A percentile compares a stretch with the other conserved stretches of the same genome.
phyloP scores from a whole-genome alignment of 495 filamentous ascomycete species.

The Jackrogersella minutella region DNA sequence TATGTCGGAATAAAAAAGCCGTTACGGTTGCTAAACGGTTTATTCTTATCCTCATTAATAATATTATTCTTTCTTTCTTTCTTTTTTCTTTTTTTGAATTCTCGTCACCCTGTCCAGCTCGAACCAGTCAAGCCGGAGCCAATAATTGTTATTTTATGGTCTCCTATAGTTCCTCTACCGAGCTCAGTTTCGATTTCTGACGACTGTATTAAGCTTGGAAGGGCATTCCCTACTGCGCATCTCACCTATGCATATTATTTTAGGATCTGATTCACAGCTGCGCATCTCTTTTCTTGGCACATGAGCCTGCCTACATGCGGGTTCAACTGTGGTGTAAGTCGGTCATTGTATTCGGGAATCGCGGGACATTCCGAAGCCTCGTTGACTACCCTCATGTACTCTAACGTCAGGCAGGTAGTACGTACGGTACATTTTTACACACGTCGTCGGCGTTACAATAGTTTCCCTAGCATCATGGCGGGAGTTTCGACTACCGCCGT shows the following conservation, averaged over 20 bases:
- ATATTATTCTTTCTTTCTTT: not conserved
- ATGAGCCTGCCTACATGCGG: constrained; percentile 39
- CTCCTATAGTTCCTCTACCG: constrained; percentile 9
- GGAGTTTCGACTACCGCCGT: constrained; percentile 19
- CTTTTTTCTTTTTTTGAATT: not conserved
- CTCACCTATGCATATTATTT: constrained; percentile 41
- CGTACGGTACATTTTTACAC: constrained; percentile 20
- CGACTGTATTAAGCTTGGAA: constrained; percentile 23
- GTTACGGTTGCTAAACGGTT: constrained; percentile 31
- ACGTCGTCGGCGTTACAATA: constrained; percentile 27
- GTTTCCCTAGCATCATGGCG: not conserved
- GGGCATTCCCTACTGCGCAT: constrained; percentile 35
- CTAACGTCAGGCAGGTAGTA: constrained; percentile 24
- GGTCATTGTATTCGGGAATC: constrained; percentile 42
- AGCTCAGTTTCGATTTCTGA: constrained; percentile 28
- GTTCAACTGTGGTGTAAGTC: constrained; percentile 42
- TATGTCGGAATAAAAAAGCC: constrained; percentile 12
- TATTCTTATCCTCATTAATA: too few species aligned
- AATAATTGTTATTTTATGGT: constrained; percentile 1
- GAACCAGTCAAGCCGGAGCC: constrained; percentile 1
- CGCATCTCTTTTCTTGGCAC: constrained; percentile 42
- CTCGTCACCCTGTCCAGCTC: not conserved
- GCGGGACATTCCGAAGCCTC: constrained; percentile 37
- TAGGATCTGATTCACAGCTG: constrained; percentile 42
- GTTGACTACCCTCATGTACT: constrained; percentile 12